A percentile compares a stretch with the other conserved stretches of the same genome.
Conservation (phyloP, 2,329 filamentous ascomycete genomes). For the Ceratocystis papillata region DNA sequence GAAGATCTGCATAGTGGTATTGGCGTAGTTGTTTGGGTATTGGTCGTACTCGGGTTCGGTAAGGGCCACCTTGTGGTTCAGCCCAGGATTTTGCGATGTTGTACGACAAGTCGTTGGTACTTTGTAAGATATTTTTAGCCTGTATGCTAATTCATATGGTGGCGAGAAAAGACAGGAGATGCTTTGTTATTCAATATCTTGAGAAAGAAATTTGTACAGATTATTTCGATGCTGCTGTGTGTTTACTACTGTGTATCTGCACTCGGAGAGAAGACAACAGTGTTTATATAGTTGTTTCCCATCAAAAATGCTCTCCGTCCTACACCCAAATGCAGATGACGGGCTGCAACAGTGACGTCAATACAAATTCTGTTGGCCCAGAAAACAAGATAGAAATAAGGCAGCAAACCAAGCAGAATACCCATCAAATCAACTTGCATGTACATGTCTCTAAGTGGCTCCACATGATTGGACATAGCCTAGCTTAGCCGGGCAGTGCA, state of each 20-base stretch:
- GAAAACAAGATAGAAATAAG: background rate
- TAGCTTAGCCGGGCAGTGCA: background rate
- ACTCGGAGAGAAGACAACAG: background rate
- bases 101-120: too few relatives aligned
- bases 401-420: background rate
- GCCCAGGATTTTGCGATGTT: too few relatives aligned
- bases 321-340: background rate
- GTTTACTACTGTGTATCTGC: too few relatives aligned
- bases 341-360: background rate
- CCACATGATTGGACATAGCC: background rate
- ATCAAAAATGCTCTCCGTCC: background rate
- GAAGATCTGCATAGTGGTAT: slow-evolving; percentile 39
- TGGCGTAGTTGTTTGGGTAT: slow-evolving; percentile 26
- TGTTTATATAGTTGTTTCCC: background rate
- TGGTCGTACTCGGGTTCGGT: background rate
- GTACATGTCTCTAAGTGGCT: background rate
- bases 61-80: too few relatives aligned
- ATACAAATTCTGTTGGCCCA: background rate
- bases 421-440: background rate
- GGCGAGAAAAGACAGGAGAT: too few relatives aligned
- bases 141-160: too few relatives aligned
- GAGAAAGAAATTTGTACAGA: background rate
- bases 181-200: background rate
- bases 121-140: too few relatives aligned
- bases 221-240: background rate